A percentile compares a stretch with the other conserved stretches of the same genome.
Conservation (phyloP, 192 early-diverging fungal genomes). For the Coemansia sp. region DNA sequence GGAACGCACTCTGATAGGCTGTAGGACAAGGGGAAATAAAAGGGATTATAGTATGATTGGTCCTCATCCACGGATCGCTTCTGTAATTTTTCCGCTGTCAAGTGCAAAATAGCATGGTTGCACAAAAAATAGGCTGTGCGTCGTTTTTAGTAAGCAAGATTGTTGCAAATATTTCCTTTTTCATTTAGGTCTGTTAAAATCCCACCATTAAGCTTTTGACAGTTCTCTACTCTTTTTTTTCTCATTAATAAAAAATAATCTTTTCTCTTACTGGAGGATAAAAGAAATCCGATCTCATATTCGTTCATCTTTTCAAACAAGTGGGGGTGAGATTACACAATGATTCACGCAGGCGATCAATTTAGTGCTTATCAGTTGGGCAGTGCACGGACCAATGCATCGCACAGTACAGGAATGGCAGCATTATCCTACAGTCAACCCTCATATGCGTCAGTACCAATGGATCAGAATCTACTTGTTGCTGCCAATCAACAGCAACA, state of each 20-base stretch:
- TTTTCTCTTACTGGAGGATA: background rate
- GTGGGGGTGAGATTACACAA: constrained; percentile 1
- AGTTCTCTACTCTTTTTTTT: background rate
- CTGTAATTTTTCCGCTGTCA: background rate
- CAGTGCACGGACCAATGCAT: background rate
- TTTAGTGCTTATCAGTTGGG: constrained; percentile 27
- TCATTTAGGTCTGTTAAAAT: background rate
- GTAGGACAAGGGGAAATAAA: no score
- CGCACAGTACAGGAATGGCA: constrained; percentile 9
- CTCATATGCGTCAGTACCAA: constrained; percentile 1
- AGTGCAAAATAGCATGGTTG: no score
- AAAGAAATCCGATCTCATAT: background rate
- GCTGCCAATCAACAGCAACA: constrained; percentile 13
- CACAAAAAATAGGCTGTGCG: no score
- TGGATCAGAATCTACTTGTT: constrained; percentile 6
- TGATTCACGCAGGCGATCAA: constrained; percentile 53
- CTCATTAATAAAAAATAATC: background rate
- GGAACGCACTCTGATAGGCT: background rate
- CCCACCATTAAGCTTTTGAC: background rate
- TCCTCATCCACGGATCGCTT: background rate
- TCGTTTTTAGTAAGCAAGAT: no score
- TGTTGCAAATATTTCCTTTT: background rate
- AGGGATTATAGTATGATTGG: background rate
- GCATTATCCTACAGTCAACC: constrained; percentile 28
- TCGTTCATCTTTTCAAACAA: constrained; percentile 1